Base-by-base conservation (phyloP, 768 basidiomycete species). In the Leccinum barrowsii region DNA sequence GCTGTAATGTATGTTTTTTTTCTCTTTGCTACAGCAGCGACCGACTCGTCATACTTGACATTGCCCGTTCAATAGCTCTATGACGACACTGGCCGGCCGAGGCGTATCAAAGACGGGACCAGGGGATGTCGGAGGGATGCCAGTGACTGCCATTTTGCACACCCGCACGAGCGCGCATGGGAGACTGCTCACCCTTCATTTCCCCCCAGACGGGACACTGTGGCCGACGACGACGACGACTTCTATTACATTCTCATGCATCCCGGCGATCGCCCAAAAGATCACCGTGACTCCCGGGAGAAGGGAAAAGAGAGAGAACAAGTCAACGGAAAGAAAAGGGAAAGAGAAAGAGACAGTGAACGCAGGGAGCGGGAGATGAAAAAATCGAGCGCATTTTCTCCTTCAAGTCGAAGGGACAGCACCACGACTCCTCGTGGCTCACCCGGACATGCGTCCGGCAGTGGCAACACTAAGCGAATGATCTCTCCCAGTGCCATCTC, bases 111-210 rank as follows among this genome's bases (percentile, higher is more conserved):
- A 50, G 56, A 63, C 17, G 66, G 70, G 3, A 57, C 54, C 7
- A 60, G 11, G 50, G 72, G 72, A 2, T 73, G 72, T 46, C 12
- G 0, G 10, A 64, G 64, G 32, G 60, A 61, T 46, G 66, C 60
- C 46, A 62, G 52, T 42, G 58, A 21, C n/a, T 73, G 72, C 52
- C 50, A n/a, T 42, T 73, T 72, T 30, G 74, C 52, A 13, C 72
- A 73, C 26, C 76, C 76, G 6, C 62, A 63, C 54, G 69, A 75
- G 28, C 68, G 70, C 2, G 60, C 60, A 15, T 77, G 76, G 76
- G 47, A 54, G 52, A 37, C 51, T n/a, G 76, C 76, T 1, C 51
- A 53, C 3, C 26, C 58, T 50, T 73, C 72, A 49, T 8, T 28
- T 26, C 72, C 72, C 35, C 74, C 72, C 11, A 65, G 17, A 48